phyloP scores from a whole-genome alignment of 176 grass and related monocot genomes.

The Oryza coarctata region DNA sequence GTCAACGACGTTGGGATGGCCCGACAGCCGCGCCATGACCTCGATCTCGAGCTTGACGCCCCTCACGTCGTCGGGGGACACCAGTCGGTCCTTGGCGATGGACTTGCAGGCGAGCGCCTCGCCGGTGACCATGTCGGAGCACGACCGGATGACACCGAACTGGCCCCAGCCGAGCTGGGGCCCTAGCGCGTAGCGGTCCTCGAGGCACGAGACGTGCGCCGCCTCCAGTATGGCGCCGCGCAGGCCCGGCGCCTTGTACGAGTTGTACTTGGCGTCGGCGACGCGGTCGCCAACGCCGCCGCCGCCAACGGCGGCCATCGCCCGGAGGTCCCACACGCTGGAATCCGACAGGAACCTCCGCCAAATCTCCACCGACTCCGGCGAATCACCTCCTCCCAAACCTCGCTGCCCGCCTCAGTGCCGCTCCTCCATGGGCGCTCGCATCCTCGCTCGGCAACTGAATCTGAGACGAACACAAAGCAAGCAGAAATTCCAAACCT shows the following conservation, averaged over 20 bases:
- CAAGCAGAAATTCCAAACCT: conserved; percentile 4
- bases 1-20: conserved; percentile 90
- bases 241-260: conserved; percentile 72
- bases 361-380: background rate
- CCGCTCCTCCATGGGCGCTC: background rate
- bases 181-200: conserved; percentile 74
- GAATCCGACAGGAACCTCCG: background rate
- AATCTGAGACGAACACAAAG: conserved; percentile 39
- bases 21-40: conserved; percentile 87
- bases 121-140: conserved; percentile 77
- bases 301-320: conserved; percentile 49
- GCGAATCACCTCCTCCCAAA: conserved; percentile 13
- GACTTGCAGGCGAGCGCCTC: conserved; percentile 90
- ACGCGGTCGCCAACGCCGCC: conserved; percentile 1
- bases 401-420: conserved; percentile 20
- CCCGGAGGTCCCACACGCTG: conserved; percentile 39
- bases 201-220: conserved; percentile 75
- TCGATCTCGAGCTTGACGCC: conserved; percentile 90
- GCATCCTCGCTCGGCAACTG: background rate
- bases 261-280: conserved; percentile 48
- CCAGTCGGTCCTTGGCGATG: conserved; percentile 84
- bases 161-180: conserved; percentile 89
- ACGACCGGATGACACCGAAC: conserved; percentile 91
- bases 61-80: conserved; percentile 70
- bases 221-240: conserved; percentile 71